Base-by-base conservation (phyloP, 2,329 filamentous ascomycete genomes). In the Hymenoscyphus scutula region DNA sequence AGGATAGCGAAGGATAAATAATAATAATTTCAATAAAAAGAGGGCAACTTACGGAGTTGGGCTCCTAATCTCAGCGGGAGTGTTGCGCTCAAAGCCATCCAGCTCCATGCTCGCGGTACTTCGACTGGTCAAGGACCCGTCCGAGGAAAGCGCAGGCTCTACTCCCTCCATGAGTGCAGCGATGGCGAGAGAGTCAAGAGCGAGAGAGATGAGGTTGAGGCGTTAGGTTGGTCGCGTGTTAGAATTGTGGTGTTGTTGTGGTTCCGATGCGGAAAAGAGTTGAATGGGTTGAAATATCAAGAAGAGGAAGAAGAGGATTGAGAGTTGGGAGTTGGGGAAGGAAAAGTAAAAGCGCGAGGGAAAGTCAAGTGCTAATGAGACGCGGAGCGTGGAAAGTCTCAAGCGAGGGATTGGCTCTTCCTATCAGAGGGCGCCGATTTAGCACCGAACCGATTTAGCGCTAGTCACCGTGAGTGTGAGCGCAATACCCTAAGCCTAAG, bases 31-130 rank as follows among this genome's bases (percentile, higher is more conserved):
- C n/a, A n/a, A n/a, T 8, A 53, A 55, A 56, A 56, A 41, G 19
- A 27, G 30, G n/a, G 29, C 15, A 41, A 67, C 70, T 66, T 63
- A 72, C 70, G 62, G 62, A 19, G 45, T 51, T 51, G 45, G 45
- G 30, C 62, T 64, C 55, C 63, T 66, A 10, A 48, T 27, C 59
- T 61, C 60, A 23, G 55, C 65, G 17, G 67, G 65, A 8, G 67
- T 66, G 54, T 68, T 60, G n/a, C 59, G 65, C 58, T 68, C 53
- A 60, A 70, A 59, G 34, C 51, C 62, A 53, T 71, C 70, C 10
- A 69, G 56, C 23, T 71, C 70, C 68, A 72, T 70, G 54, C 65
- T 69, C 23, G 68, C 62, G 1, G 67, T 68, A 38, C 67, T 71
- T 34, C 62, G 56, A 59, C 62, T 69, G 7, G 70, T 71, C 58